These are phyloP conservation scores for Trichothecium sympodiale DNA, from an alignment of 2,329 filamentous ascomycete species.

Conservation along the genomic window DNA sequence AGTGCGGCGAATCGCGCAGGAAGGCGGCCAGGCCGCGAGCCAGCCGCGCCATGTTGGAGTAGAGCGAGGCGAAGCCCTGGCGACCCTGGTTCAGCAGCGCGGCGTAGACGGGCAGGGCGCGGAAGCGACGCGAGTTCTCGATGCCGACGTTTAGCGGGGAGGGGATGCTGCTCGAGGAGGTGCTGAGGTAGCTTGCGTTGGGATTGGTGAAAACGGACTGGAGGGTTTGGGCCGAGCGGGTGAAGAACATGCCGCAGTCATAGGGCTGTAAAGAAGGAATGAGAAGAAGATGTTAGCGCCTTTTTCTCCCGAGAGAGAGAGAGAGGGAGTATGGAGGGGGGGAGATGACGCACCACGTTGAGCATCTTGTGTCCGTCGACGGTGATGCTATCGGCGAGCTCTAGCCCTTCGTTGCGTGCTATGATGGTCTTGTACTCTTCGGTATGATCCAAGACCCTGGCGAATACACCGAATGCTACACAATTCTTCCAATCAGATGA, in stretches of 20 bases:
- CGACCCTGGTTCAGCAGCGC: conserved; percentile 65
- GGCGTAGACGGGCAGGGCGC: conserved; percentile 81
- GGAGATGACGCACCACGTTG: conserved; percentile 55
- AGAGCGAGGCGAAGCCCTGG: conserved; percentile 55
- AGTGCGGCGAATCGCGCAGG: conserved; percentile 48
- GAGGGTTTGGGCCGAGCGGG: conserved; percentile 47
- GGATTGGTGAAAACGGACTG: conserved; percentile 65
- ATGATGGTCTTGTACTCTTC: conserved; percentile 45
- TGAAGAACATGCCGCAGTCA: conserved; percentile 85
- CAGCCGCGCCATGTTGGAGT: conserved; percentile 61
- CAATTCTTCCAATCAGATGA: conserved; percentile 3
- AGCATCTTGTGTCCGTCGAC: conserved; percentile 86
- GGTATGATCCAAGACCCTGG: conserved; percentile 47
- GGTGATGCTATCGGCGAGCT: conserved; percentile 78
- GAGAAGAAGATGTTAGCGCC: neutral
- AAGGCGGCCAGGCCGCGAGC: conserved; percentile 56
- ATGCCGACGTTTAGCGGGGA: conserved; percentile 79
- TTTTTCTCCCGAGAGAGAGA: neutral
- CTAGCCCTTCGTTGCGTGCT: conserved; percentile 48
- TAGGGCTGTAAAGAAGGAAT: conserved; percentile 48
- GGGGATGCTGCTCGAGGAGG: conserved; percentile 39
- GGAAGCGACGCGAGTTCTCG: conserved; percentile 85
- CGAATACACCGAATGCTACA: conserved; percentile 74
- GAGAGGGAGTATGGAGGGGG: too few relatives aligned
- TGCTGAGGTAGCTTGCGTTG: conserved; percentile 69